phyloP scores from a whole-genome alignment of 441 rosid genomes.

The Corymbia calophylla region DNA sequence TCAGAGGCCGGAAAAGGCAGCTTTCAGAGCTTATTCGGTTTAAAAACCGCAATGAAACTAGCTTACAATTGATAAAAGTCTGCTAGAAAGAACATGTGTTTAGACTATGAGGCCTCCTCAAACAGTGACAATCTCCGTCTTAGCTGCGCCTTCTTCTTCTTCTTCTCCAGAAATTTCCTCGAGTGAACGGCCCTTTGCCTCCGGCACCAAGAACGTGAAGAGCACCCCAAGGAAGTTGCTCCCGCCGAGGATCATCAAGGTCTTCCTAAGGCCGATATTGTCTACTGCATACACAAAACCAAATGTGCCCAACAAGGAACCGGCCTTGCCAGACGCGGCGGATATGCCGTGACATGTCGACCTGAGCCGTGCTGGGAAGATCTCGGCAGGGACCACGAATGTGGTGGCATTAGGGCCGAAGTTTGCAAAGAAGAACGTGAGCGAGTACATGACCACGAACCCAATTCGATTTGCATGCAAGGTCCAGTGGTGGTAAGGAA shows the following conservation, averaged over 20 bases:
- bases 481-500: constrained; percentile 13
- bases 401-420: constrained; percentile 14
- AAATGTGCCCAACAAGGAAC: constrained; percentile 9
- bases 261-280: constrained; percentile 2
- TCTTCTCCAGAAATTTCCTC: constrained; percentile 10
- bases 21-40: not conserved
- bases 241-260: constrained; percentile 3
- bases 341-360: constrained; percentile 15
- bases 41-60: not conserved
- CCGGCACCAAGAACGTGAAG: constrained; percentile 9
- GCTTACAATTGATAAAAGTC: not conserved
- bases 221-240: not conserved
- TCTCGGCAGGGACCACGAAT: constrained; percentile 10
- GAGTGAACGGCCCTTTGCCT: constrained; percentile 4
- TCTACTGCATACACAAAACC: constrained; percentile 1
- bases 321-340: constrained; percentile 9
- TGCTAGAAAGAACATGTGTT: not conserved
- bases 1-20: not conserved
- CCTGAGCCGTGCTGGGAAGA: constrained; percentile 8
- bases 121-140: not conserved
- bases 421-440: constrained; percentile 12
- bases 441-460: constrained; percentile 1
- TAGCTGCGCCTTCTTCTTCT: not conserved
- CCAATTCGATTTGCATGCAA: not conserved
- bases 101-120: not conserved